phyloP scores from a whole-genome alignment of 148 eudicot genomes.

The Hydrangea macrophylla region DNA sequence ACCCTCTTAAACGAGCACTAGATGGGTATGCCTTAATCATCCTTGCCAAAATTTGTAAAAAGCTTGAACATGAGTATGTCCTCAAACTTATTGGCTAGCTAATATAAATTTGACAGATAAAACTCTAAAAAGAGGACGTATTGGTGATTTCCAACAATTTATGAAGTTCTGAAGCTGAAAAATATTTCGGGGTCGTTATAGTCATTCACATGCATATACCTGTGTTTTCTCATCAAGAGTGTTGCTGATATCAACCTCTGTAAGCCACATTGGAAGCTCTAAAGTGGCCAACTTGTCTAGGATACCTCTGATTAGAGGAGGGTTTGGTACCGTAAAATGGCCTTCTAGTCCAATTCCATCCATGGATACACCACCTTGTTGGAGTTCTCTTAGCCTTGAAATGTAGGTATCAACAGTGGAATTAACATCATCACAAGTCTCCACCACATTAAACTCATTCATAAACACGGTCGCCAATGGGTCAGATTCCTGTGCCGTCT shows the following conservation, averaged over 20 bases:
- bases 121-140: too few relatives aligned
- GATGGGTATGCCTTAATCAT: too few relatives aligned
- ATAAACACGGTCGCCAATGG: constrained; percentile 68
- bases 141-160: too few relatives aligned
- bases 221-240: constrained; percentile 50
- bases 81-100: too few relatives aligned
- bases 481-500: constrained; percentile 56
- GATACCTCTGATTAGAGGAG: constrained; percentile 65
- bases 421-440: constrained; percentile 58
- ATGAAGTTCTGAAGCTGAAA: too few relatives aligned
- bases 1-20: too few relatives aligned
- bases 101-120: too few relatives aligned
- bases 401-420: constrained; percentile 72
- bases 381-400: constrained; percentile 50
- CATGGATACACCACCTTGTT: constrained; percentile 59
- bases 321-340: constrained; percentile 69
- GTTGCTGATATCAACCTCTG: constrained; percentile 77
- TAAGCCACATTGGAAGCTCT: constrained; percentile 81
- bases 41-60: too few relatives aligned
- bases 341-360: constrained; percentile 82
- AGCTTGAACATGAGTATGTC: too few relatives aligned
- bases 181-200: too few relatives aligned
- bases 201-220: constrained; percentile 32
- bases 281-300: constrained; percentile 77
- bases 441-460: constrained; percentile 91